Evolutionary conservation across 1,284 basidiomycete species (phyloP), one percentile per base, ranked within the genome.

Genomic region (Cutaneotrichosporon dermatis): DNA sequence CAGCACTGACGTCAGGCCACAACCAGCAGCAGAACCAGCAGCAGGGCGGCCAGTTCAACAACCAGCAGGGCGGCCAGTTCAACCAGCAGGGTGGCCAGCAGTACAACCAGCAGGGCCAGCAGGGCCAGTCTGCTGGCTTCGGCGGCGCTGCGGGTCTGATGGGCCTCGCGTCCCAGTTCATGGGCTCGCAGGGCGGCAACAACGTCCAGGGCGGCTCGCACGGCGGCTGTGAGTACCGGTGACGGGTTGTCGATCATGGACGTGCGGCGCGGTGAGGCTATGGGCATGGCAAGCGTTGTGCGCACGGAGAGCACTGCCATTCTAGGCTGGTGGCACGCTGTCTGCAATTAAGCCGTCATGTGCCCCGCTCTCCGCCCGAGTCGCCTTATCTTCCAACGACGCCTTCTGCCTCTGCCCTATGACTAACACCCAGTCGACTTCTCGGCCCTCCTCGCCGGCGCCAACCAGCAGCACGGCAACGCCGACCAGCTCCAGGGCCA

Each of bases 381-480:
- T n/a, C n/a, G n/a, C n/a, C n/a, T n/a, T n/a, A n/a, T n/a, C n/a
- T n/a, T n/a, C n/a, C n/a, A n/a, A n/a, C n/a, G n/a, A n/a, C n/a
- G n/a, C n/a, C n/a, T n/a, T n/a, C n/a, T 25, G 25, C 25, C 25
- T 25, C n/a, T n/a, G n/a, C n/a, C n/a, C n/a, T n/a, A 33, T 11
- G 16, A 35, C 55, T 61, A 41, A 59, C 43, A 16, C 39, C 4
- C 58, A 78, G 76, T 76, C 65, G 68, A 77, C 68, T 61, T 73
- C 51, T 48, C 58, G n/a, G 49, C 54, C 61, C 70, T 55, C 71
- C 72, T 51, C 59, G 74, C 59, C 44, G 75, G 72, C 42, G 75
- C 75, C 45, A 70, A 75, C 54, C 56, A 66, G 46, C 70, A 76
- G 65, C 65, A 63, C 58, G 68, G 68, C n/a, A 74, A 74, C 65